Conservation (phyloP, 2,329 filamentous ascomycete genomes). For the Akanthomyces dipterigenus region DNA sequence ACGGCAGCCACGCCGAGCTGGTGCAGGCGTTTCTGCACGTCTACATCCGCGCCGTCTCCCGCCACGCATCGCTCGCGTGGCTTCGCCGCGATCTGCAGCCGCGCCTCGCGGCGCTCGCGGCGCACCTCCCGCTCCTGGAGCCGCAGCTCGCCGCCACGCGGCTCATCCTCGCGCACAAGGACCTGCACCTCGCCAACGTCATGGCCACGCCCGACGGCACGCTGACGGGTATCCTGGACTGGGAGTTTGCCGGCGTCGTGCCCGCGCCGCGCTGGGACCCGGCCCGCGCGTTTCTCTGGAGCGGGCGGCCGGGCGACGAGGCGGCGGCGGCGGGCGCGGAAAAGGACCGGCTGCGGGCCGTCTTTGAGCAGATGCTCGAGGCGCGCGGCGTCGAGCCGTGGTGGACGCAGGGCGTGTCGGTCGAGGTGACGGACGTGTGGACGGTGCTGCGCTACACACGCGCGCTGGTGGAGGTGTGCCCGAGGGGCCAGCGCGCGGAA, state of each 20-base stretch:
- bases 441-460: slow-evolving; percentile 21
- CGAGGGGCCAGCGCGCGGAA: slow-evolving; percentile 19
- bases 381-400: slow-evolving; percentile 15
- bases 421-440: slow-evolving; percentile 22
- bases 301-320: slow-evolving; percentile 17
- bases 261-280: slow-evolving; percentile 30
- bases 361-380: slow-evolving; percentile 21
- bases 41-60: slow-evolving; percentile 23
- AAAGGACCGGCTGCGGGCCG: slow-evolving; percentile 17
- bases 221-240: slow-evolving; percentile 29
- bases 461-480: slow-evolving; percentile 24
- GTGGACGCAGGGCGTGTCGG: slow-evolving; percentile 12
- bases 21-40: slow-evolving; percentile 20
- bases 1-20: slow-evolving; percentile 21
- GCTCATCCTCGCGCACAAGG: slow-evolving; percentile 28
- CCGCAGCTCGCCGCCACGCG: slow-evolving; percentile 8
- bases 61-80: slow-evolving; percentile 20
- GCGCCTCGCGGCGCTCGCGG: slow-evolving; percentile 21
- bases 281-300: slow-evolving; percentile 29
- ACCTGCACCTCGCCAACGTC: slow-evolving; percentile 32
- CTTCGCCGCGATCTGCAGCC: slow-evolving; percentile 21
- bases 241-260: slow-evolving; percentile 32
- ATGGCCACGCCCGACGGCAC: slow-evolving; percentile 22
- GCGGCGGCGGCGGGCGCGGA: slow-evolving; percentile 18
- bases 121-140: slow-evolving; percentile 10